Base-by-base conservation (phyloP, 495 filamentous ascomycete species). In the Lasiosphaeria miniovina region DNA sequence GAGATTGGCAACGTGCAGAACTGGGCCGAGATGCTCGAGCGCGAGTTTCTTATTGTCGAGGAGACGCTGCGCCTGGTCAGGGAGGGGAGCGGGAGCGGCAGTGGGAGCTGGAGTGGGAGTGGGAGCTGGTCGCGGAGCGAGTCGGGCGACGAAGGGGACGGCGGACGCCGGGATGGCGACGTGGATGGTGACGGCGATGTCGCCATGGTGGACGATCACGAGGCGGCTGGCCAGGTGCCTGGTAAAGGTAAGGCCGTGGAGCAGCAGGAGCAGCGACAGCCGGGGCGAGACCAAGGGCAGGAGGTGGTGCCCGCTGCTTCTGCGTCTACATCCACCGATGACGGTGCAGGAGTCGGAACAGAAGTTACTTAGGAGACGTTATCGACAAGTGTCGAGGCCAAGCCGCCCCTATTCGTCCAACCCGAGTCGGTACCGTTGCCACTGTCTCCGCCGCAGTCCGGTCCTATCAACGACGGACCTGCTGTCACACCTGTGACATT, bases 1-100 rank as follows among this genome's bases (percentile, higher is more conserved):
- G 91, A 96, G 82, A 83, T 96, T 66, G 94, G 94, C 35, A 91
- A 97, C 70, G 85, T 97, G 73, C 94, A 97, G 83, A 96, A 96
- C 71, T 97, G 93, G 93, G 93, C 93, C 45, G 94, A 98, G 84
- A 82, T 96, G 80, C 80, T 97, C 66, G 94, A 98, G 81, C 74
- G 90, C 71, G 93, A 97, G 76, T 82, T 98, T 61, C 68, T 92
- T 66, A 85, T 95, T 59, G 68, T 98, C 41, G 91, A 95, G 75
- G 92, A 96, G 82, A 91, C 90, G 55, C 66, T 96, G 72, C 75
- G 88, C 68, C 69, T 89, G 61, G 90, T 82, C 82, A 69, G 60
- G 70, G 69, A 59, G 71, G 71, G 51, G 58, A 68, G 65, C 56
- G 65, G 60, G 57, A 64, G 70, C 49, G 68, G 60, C 53, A 63